A percentile compares a stretch with the other conserved stretches of the same genome.
Evolutionary conservation across 805 yeast species (phyloP).

Genomic region (Saturnispora zaruensis): DNA sequence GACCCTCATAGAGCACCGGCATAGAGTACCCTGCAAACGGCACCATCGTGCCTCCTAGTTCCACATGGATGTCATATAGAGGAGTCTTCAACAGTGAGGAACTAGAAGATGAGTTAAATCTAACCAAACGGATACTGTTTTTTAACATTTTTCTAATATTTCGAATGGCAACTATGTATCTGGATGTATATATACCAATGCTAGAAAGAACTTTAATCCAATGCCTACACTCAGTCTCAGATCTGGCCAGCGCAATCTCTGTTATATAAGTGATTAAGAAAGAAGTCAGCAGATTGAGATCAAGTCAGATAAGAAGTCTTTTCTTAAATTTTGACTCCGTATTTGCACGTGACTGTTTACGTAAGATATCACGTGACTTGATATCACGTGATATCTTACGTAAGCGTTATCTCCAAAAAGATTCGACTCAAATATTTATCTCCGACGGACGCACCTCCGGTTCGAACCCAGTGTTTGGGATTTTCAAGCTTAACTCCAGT

Average conservation of each 20-base stretch:
- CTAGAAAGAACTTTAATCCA: not conserved
- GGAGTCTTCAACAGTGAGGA: slow-evolving; percentile 52
- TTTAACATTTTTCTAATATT: slow-evolving; percentile 6
- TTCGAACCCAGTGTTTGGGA: not conserved
- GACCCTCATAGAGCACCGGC: slow-evolving; percentile 87
- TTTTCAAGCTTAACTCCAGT: not conserved
- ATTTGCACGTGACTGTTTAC: no score
- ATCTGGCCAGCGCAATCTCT: not conserved
- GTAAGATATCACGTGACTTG: no score
- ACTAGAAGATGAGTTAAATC: slow-evolving; percentile 19
- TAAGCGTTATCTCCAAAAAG: not conserved
- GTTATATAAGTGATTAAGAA: not conserved
- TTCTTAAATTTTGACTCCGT: not conserved
- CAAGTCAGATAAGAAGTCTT: no score
- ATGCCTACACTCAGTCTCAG: not conserved
- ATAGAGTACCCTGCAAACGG: slow-evolving; percentile 94
- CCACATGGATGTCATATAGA: slow-evolving; percentile 67
- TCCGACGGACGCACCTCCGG: not conserved
- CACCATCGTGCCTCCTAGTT: slow-evolving; percentile 81
- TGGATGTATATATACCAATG: not conserved
- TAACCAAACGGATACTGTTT: not conserved
- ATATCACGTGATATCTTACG: not conserved
- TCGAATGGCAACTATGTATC: not conserved
- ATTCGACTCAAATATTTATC: not conserved
- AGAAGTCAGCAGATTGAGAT: not conserved